Evolutionary conservation across 1,284 basidiomycete genomes (phyloP), one percentile per base, ranked within the genome.

Genomic region (Cryptococcus depauperatus): DNA sequence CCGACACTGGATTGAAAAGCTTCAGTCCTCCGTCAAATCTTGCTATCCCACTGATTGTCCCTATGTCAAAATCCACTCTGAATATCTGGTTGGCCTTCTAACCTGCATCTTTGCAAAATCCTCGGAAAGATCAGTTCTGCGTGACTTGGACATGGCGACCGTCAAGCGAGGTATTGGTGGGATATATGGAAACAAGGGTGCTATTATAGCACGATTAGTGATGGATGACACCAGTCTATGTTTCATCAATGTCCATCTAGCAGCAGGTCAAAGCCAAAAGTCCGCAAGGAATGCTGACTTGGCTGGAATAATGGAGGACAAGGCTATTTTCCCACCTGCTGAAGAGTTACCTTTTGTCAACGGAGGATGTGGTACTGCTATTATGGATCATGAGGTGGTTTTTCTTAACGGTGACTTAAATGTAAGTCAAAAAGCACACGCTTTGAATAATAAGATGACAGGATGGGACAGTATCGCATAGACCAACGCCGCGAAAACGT

Each of bases 181-280:
- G 5, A 75, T 83, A 50, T 96, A 93, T 64, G 93, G 93, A 1
- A 98, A 98, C 69, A 97, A 98, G 78, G 93, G 93, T 13, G 91
- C 85, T 0, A 91, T 97, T 48, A 79, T 95, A 14, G 78, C 87
- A 2, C 80, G 93, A n/a, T 79, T 96, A 49, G 79, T 90, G 8
- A 74, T 97, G 29, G 87, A 91, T 54, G 89, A 97, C 70, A 84
- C 88, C 1, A 91, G 87, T 0, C 69, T 97, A 22, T 96, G 90
- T 64, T 85, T 96, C 61, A 80, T 96, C 73, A 98, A 98, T 70
- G 89, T 88, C 56, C 93, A 98, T 74, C 76, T 98, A 41, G 93
- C 92, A 4, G 92, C 93, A 2, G 92, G 93, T 1, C 91, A 95
- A 63, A 77, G 79, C 51, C 82, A 86, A 38, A 79, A 86, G 23